phyloP scores from a whole-genome alignment of 2,329 filamentous ascomycete genomes.

The Fusarium agapanthi region DNA sequence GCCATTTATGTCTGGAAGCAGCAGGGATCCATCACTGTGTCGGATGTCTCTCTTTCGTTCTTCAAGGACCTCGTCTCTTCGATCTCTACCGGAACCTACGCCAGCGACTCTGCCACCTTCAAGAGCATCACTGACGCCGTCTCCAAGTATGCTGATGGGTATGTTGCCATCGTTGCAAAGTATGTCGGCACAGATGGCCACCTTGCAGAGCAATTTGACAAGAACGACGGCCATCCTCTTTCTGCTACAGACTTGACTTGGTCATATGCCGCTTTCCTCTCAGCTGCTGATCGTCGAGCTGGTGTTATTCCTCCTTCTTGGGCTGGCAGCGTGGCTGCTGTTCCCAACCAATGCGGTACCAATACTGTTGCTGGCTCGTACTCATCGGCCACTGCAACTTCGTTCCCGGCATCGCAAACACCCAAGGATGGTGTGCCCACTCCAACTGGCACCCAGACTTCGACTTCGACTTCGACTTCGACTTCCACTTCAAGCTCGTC shows the following conservation, averaged over 20 bases:
- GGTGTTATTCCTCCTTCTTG: slow-evolving; percentile 66
- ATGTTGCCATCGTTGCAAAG: slow-evolving; percentile 67
- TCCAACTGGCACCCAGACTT: slow-evolving; percentile 42
- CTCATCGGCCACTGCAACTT: slow-evolving; percentile 55
- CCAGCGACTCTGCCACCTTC: slow-evolving; percentile 57
- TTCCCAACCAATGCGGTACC: slow-evolving; percentile 59
- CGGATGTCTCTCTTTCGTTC: slow-evolving; percentile 72
- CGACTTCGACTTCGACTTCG: slow-evolving; percentile 41
- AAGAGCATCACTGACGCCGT: slow-evolving; percentile 65
- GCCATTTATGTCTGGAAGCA: slow-evolving; percentile 76
- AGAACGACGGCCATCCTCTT: slow-evolving; percentile 60
- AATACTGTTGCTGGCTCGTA: slow-evolving; percentile 62
- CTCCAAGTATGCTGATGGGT: slow-evolving; percentile 67
- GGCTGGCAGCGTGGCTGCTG: slow-evolving; percentile 55
- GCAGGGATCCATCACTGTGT: slow-evolving; percentile 70
- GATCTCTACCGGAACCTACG: slow-evolving; percentile 70
- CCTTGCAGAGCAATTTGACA: slow-evolving; percentile 73
- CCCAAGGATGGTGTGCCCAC: slow-evolving; percentile 49
- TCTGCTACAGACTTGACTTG: slow-evolving; percentile 76
- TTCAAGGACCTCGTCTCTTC: slow-evolving; percentile 72
- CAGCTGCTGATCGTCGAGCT: slow-evolving; percentile 65
- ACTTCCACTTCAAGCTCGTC: slow-evolving; percentile 38
- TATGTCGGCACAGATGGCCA: slow-evolving; percentile 72
- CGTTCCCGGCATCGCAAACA: slow-evolving; percentile 61
- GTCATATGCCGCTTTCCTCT: slow-evolving; percentile 77